Base-by-base conservation (phyloP, 371 early-diverging fungal species). In the Enterocytospora artemiae region DNA sequence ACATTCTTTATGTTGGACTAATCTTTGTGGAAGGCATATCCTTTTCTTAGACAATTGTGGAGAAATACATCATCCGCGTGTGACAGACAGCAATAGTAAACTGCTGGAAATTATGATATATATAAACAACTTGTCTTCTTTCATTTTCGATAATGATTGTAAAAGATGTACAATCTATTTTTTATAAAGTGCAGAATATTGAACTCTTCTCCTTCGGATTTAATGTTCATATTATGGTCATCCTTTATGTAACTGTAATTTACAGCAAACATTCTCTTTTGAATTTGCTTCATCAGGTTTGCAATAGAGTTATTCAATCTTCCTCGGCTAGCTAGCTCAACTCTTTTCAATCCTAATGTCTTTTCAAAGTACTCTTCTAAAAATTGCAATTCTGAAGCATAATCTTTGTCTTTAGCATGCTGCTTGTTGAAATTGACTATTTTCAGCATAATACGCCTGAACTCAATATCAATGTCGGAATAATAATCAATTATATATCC, bases 61-160 rank as follows among this genome's bases (percentile, higher is more conserved):
- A n/a, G n/a, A n/a, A n/a, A n/a, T n/a, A n/a, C n/a, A n/a, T n/a
- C n/a, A n/a, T n/a, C n/a, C n/a, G n/a, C n/a, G n/a, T n/a, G n/a
- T n/a, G n/a, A n/a, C n/a, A n/a, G n/a, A n/a, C n/a, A n/a, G n/a
- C n/a, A n/a, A n/a, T n/a, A n/a, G n/a, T n/a, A n/a, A n/a, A n/a
- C n/a, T n/a, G n/a, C n/a, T n/a, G n/a, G n/a, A n/a, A n/a, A n/a
- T n/a, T n/a, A n/a, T n/a, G n/a, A n/a, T n/a, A n/a, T n/a, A n/a
- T n/a, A n/a, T n/a, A n/a, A 25, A 16, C 43, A 14, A 34, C 41
- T 37, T 55, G 3, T 39, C 36, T 57, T 22, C 2, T 24, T 25
- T 16, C 22, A 30, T 50, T 32, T 48, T n/a, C n/a, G 46, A 32
- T 60, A 3, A 25, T 54, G 9, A 43, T 39, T 61, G 22, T 37